These are phyloP conservation scores for Claviceps digitariae DNA, from an alignment of 2,329 filamentous ascomycete species.

Conservation along the genomic window DNA sequence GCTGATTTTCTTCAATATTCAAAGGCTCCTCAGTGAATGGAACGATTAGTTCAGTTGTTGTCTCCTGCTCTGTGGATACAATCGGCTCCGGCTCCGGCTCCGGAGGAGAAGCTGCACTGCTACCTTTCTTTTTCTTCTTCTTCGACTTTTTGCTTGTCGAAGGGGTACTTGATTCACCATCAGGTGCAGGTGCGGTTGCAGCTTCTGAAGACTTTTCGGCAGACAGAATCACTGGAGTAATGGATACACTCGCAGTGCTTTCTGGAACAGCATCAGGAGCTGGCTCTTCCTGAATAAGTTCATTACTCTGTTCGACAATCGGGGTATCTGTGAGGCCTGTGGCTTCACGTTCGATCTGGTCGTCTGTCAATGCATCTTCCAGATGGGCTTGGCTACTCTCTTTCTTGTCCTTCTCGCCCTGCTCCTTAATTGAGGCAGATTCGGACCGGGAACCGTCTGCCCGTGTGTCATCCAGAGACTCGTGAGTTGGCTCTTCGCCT, in stretches of 20 bases:
- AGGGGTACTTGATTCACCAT: constrained; percentile 9
- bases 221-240: not conserved
- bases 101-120: constrained; percentile 10
- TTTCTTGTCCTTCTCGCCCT: constrained; percentile 22
- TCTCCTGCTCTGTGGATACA: not conserved
- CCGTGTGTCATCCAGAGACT: not conserved
- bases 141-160: constrained; percentile 14
- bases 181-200: constrained; percentile 5
- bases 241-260: not conserved
- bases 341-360: not conserved
- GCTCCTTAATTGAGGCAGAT: constrained; percentile 13
- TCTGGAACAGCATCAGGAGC: not conserved
- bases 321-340: not conserved
- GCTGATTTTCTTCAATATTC: not conserved
- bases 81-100: constrained; percentile 4
- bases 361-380: constrained; percentile 7
- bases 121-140: constrained; percentile 20
- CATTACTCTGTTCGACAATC: not conserved
- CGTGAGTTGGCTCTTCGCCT: constrained; percentile 12
- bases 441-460: constrained; percentile 6
- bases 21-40: constrained; percentile 3
- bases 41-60: not conserved
- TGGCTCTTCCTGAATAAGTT: not conserved
- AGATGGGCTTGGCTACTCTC: constrained; percentile 9
- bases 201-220: not conserved